Evolutionary conservation across 208 protist species (phyloP).

Genomic region (Crithidia brevicula): DNA sequence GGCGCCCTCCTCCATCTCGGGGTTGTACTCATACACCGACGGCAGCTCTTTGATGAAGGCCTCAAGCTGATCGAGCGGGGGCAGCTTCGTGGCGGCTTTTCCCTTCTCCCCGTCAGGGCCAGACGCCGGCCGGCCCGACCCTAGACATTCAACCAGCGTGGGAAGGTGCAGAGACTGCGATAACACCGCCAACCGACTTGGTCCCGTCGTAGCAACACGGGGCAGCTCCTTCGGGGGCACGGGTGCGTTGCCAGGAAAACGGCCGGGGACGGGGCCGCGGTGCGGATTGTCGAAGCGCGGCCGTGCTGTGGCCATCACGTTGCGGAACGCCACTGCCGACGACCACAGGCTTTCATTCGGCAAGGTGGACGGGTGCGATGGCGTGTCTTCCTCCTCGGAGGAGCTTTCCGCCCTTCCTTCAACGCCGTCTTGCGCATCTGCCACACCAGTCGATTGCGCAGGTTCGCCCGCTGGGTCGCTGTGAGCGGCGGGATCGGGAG

Average conservation of each 20-base stretch:
- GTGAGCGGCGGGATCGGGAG: not conserved
- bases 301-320: not conserved
- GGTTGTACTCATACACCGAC: conserved; percentile 43
- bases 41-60: conserved; percentile 39
- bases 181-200: conserved; percentile 28
- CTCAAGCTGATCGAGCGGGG: conserved; percentile 37
- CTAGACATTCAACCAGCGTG: conserved; percentile 29
- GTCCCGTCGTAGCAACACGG: conserved; percentile 3
- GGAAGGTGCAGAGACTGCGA: conserved; percentile 29
- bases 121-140: conserved; percentile 1
- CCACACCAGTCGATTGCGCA: not conserved
- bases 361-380: conserved; percentile 1
- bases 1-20: conserved; percentile 30
- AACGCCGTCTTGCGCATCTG: not conserved
- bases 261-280: conserved; percentile 8
- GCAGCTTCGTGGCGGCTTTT: conserved; percentile 30
- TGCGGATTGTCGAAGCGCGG: conserved; percentile 17
- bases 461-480: not conserved
- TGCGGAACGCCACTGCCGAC: conserved; percentile 8
- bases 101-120: not conserved
- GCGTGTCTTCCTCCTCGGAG: not conserved
- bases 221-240: conserved; percentile 14
- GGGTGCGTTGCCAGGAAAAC: not conserved
- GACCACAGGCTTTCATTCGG: conserved; percentile 38
- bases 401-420: not conserved